phyloP scores from a whole-genome alignment of 805 yeast genomes.

The Maudiozyma barnettii region DNA sequence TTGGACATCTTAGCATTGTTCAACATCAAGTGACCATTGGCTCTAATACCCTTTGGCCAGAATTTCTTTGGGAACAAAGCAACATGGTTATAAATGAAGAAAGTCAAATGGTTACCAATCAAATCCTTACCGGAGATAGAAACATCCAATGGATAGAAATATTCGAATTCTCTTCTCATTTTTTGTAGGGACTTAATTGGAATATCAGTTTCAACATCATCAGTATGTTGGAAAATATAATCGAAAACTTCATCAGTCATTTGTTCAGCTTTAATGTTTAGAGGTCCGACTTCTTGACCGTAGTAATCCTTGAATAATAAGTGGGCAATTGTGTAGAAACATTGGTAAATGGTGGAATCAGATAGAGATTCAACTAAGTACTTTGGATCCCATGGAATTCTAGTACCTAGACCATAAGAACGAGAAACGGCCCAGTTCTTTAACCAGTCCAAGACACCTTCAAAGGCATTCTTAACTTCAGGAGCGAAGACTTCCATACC shows the following conservation, averaged over 20 bases:
- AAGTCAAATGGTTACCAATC: conserved; percentile 93
- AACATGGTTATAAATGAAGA: conserved; percentile 86
- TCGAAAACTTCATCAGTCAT: conserved; percentile 92
- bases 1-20: conserved; percentile 98
- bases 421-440: conserved; percentile 98
- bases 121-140: conserved; percentile 94
- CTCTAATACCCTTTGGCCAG: conserved; percentile 94
- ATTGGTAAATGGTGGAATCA: conserved; percentile 92
- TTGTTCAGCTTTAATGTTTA: conserved; percentile 68
- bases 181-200: conserved; percentile 56
- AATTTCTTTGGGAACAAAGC: conserved; percentile 82
- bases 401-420: conserved; percentile 91
- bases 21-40: conserved; percentile 89
- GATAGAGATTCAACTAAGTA: conserved; percentile 90
- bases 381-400: conserved; percentile 92
- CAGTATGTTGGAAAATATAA: conserved; percentile 70
- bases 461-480: conserved; percentile 86
- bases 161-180: conserved; percentile 90
- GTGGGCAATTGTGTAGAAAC: conserved; percentile 85
- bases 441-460: conserved; percentile 90
- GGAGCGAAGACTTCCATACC: conserved; percentile 68
- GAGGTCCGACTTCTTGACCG: conserved; percentile 66
- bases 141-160: conserved; percentile 89
- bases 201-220: conserved; percentile 43
- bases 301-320: conserved; percentile 78